A percentile compares a stretch with the other conserved stretches of the same genome.
phyloP scores from a whole-genome alignment of 768 basidiomycete genomes.

The Hypsizygus marmoreus region DNA sequence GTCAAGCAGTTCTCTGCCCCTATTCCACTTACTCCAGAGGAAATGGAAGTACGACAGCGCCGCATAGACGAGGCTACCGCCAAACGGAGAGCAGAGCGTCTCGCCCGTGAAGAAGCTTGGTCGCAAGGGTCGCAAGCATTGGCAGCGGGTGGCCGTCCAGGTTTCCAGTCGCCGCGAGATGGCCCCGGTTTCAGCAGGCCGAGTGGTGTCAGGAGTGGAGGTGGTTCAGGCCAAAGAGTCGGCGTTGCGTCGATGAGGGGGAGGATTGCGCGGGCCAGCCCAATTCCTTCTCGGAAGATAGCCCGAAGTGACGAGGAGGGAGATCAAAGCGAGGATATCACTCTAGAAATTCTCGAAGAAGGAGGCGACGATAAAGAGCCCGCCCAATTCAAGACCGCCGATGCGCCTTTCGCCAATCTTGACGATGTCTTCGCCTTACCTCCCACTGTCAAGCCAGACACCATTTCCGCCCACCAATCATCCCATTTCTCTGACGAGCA shows the following conservation, averaged over 20 bases:
- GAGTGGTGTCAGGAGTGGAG: not conserved
- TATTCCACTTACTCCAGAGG: too few relatives aligned
- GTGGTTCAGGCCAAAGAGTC: not conserved
- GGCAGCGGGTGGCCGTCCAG: not conserved
- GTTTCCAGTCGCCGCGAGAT: not conserved
- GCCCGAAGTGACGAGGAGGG: constrained; percentile 2
- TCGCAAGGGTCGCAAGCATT: not conserved
- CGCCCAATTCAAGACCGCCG: constrained; percentile 20
- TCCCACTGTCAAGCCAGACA: not conserved
- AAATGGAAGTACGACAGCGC: too few relatives aligned
- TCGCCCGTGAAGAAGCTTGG: constrained; percentile 5
- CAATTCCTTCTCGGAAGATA: not conserved
- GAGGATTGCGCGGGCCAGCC: not conserved
- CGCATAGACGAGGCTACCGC: constrained; percentile 1
- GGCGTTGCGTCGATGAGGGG: not conserved
- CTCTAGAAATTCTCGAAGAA: constrained; percentile 20
- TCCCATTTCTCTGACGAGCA: constrained; percentile 6
- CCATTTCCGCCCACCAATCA: not conserved
- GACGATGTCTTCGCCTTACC: constrained; percentile 24
- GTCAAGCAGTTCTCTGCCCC: too few relatives aligned
- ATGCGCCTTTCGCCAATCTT: constrained; percentile 25
- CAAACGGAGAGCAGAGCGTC: constrained; percentile 4
- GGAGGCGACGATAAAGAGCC: constrained; percentile 21
- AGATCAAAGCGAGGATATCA: constrained; percentile 17
- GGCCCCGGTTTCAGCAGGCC: not conserved